These are phyloP conservation scores for Penicillium glabrum DNA, from an alignment of 2,329 filamentous ascomycete genomes.

Conservation along the genomic window DNA sequence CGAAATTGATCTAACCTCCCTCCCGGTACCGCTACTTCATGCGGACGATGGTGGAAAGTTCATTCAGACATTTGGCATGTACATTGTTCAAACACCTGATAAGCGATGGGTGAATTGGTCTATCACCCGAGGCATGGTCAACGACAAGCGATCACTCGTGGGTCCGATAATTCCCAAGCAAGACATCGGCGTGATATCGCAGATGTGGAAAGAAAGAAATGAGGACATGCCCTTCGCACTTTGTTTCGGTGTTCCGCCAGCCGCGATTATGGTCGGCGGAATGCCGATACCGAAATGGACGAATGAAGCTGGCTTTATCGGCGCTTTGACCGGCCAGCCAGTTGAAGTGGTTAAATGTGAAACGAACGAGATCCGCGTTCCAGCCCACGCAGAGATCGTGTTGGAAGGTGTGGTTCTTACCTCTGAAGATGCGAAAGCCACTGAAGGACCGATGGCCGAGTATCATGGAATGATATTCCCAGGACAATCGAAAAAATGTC, in stretches of 20 bases:
- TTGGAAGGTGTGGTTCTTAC: constrained; percentile 19
- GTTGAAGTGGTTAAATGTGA: constrained; percentile 23
- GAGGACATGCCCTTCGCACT: constrained; percentile 22
- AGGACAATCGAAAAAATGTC: constrained; percentile 7
- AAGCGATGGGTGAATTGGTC: constrained; percentile 21
- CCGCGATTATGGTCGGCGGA: constrained; percentile 21
- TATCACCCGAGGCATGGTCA: constrained; percentile 20
- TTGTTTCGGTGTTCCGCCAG: constrained; percentile 19
- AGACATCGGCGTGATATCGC: constrained; percentile 18
- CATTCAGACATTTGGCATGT: constrained; percentile 19
- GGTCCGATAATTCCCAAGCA: constrained; percentile 20
- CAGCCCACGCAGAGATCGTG: constrained; percentile 21
- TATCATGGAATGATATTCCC: constrained; percentile 22
- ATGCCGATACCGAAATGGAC: constrained; percentile 53
- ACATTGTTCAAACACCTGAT: constrained; percentile 21
- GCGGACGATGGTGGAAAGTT: constrained; percentile 18
- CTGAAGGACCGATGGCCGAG: constrained; percentile 23
- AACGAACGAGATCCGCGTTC: constrained; percentile 20
- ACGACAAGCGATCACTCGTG: constrained; percentile 12
- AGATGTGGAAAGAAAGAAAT: constrained; percentile 21
- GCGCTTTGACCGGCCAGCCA: constrained; percentile 14
- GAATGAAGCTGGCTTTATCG: constrained; percentile 51
- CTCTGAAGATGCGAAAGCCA: constrained; percentile 8
- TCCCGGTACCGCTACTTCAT: constrained; percentile 20
- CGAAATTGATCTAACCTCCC: constrained; percentile 19